Evolutionary conservation across 2,329 filamentous ascomycete genomes (phyloP).

Genomic region (Aspergillus sergii): DNA sequence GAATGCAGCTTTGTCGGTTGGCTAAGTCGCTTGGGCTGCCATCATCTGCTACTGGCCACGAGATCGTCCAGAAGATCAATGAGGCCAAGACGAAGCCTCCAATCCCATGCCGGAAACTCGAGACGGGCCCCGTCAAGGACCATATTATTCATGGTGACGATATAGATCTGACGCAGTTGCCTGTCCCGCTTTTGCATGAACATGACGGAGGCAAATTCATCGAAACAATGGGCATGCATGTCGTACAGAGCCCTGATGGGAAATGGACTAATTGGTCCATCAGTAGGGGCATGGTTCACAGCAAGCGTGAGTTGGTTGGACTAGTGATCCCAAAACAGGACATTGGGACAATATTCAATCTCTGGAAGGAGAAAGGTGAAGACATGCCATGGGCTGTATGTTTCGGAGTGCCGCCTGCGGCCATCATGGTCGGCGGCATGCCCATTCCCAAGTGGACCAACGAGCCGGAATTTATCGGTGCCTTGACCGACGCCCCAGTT

Average conservation of each 20-base stretch:
- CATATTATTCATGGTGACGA: constrained; percentile 24
- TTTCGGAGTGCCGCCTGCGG: constrained; percentile 23
- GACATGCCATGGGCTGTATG: constrained; percentile 25
- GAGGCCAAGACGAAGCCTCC: constrained; percentile 14
- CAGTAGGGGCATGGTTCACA: constrained; percentile 22
- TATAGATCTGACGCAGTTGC: constrained; percentile 22
- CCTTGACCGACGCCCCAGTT: constrained; percentile 19
- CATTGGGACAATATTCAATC: constrained; percentile 21
- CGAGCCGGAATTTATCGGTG: constrained; percentile 17
- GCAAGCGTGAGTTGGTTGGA: constrained; percentile 14
- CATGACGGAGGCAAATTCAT: constrained; percentile 22
- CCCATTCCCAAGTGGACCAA: constrained; percentile 17
- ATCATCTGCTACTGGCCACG: constrained; percentile 11
- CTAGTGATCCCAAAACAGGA: constrained; percentile 24
- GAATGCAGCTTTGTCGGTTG: constrained; percentile 16
- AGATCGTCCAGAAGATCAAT: constrained; percentile 21
- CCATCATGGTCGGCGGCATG: constrained; percentile 21
- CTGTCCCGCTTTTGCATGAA: constrained; percentile 22
- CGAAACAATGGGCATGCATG: constrained; percentile 23
- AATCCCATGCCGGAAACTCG: constrained; percentile 13
- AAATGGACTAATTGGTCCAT: constrained; percentile 26
- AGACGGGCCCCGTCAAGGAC: constrained; percentile 20
- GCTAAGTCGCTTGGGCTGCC: constrained; percentile 18
- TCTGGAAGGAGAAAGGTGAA: constrained; percentile 24
- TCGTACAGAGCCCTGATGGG: constrained; percentile 24